These are phyloP conservation scores for Macrophomina pseudophaseolina DNA, from an alignment of 2,329 filamentous ascomycete genomes.

Conservation along the genomic window DNA sequence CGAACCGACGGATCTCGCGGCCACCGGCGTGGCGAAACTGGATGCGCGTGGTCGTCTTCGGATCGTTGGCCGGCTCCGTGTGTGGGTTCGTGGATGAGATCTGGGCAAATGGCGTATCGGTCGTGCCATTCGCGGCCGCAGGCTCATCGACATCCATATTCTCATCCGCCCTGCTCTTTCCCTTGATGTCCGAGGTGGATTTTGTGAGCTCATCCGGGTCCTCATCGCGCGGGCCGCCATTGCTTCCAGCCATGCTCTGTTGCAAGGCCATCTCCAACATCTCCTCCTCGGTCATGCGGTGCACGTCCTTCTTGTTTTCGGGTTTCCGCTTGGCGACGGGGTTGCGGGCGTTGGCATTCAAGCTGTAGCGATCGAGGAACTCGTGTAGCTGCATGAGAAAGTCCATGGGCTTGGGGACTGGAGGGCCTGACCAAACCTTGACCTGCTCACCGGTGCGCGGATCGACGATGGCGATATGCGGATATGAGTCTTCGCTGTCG, in stretches of 20 bases:
- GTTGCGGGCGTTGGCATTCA: conserved; percentile 87
- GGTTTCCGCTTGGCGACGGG: conserved; percentile 81
- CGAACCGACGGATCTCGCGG: conserved; percentile 86
- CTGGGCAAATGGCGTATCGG: conserved; percentile 63
- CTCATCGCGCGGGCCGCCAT: conserved; percentile 62
- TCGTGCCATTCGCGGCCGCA: conserved; percentile 36
- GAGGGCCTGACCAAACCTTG: conserved; percentile 89
- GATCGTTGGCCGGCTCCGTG: conserved; percentile 74
- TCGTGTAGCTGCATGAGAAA: conserved; percentile 92
- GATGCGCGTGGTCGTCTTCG: conserved; percentile 79
- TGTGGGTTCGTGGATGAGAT: conserved; percentile 79
- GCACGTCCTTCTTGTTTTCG: conserved; percentile 76
- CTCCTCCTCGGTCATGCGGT: conserved; percentile 93
- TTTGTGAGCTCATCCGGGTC: conserved; percentile 92
- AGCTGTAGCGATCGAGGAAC: conserved; percentile 95
- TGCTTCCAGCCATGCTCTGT: conserved; percentile 74
- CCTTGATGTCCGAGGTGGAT: conserved; percentile 56
- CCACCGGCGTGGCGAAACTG: conserved; percentile 89
- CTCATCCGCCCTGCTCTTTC: conserved; percentile 54
- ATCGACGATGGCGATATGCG: conserved; percentile 94
- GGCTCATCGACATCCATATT: conserved; percentile 37
- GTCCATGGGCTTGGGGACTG: conserved; percentile 75
- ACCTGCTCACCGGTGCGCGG: conserved; percentile 96
- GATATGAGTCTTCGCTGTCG: conserved; percentile 87
- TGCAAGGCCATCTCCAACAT: conserved; percentile 94